A percentile compares a stretch with the other conserved stretches of the same genome.
phyloP scores from a whole-genome alignment of 2,329 filamentous ascomycete species.

The Rhexocercosporidium sp. region DNA sequence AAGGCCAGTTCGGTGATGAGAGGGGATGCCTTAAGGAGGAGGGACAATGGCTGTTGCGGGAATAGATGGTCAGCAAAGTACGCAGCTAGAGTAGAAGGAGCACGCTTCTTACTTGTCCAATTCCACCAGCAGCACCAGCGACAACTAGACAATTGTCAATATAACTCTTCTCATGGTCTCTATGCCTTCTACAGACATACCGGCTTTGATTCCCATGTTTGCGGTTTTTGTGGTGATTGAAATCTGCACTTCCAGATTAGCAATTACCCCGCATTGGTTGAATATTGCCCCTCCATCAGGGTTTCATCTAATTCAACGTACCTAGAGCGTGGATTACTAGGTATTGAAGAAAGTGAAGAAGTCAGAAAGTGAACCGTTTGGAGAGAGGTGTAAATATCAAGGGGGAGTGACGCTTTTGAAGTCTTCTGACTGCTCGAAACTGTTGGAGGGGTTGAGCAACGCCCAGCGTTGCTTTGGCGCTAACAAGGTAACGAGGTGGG shows the following conservation, averaged over 20 bases:
- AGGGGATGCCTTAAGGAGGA: slow-evolving; percentile 90
- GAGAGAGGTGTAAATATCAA: not conserved
- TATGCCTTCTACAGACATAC: slow-evolving; percentile 46
- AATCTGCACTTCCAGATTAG: slow-evolving; percentile 26
- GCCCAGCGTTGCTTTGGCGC: not conserved
- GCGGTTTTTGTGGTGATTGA: slow-evolving; percentile 30
- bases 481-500: slow-evolving; percentile 5
- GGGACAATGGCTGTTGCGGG: slow-evolving; percentile 79
- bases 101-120: slow-evolving; percentile 78
- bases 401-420: slow-evolving; percentile 14
- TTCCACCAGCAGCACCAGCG: slow-evolving; percentile 96
- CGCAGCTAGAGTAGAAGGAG: not conserved
- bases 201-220: slow-evolving; percentile 64
- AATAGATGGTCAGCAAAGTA: slow-evolving; percentile 25
- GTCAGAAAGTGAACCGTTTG: slow-evolving; percentile 14
- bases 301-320: slow-evolving; percentile 20
- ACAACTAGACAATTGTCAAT: slow-evolving; percentile 59
- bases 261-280: slow-evolving; percentile 36
- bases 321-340: slow-evolving; percentile 22
- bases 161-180: not conserved
- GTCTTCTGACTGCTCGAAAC: slow-evolving; percentile 25
- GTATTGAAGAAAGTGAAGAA: slow-evolving; percentile 14
- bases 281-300: not conserved
- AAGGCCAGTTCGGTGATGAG: slow-evolving; percentile 91
- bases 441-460: slow-evolving; percentile 25